Evolutionary conservation across 768 basidiomycete genomes (phyloP), one percentile per base, ranked within the genome.

Genomic region (Suillus decipiens): DNA sequence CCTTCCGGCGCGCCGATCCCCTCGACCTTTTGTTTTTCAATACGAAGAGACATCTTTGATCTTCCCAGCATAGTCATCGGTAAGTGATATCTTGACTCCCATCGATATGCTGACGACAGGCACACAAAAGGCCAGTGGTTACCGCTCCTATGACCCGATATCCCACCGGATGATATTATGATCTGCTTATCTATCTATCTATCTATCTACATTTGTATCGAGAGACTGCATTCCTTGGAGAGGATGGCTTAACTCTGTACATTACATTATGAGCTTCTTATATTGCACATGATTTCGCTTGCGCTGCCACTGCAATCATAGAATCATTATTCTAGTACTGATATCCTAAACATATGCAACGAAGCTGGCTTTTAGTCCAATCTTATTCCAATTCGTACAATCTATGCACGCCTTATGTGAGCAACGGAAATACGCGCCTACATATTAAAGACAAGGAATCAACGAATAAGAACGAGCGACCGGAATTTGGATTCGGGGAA

Each of bases 11-110:
- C 88, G 3, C 92, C 93, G 2, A 86, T 98, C 33, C 92, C 93
- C 50, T 89, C 95, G 56, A 92, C 96, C 24, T 96, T 96, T 77
- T 97, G 96, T 75, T 97, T 97, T 74, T 95, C 94, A 61, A 95
- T 99, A 73, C 85, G 95, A 69, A 80, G 96, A 67, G 96, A 99
- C 72, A 80, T 96, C 31, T 95, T 95, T 68, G 93, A 95, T 79
- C 78, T 95, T 57, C 93, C 93, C 11, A 93, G 90, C 73, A 84
- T 94, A 64, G 90, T 95, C 57, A 93, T 95, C 65, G 93, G 93
- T 91, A 67, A 51, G 87, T 72, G 19, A 10, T 37, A 6, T 45
- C 7, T 71, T 48, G 42, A 15, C 3, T 61, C 24, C 31, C 28
- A 17, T 37, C 6, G n/a, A 28, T 61, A 24, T 19, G 22, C 51